These are phyloP conservation scores for Vigna radiata DNA, from an alignment of 306 rosid species.

Conservation along the genomic window DNA sequence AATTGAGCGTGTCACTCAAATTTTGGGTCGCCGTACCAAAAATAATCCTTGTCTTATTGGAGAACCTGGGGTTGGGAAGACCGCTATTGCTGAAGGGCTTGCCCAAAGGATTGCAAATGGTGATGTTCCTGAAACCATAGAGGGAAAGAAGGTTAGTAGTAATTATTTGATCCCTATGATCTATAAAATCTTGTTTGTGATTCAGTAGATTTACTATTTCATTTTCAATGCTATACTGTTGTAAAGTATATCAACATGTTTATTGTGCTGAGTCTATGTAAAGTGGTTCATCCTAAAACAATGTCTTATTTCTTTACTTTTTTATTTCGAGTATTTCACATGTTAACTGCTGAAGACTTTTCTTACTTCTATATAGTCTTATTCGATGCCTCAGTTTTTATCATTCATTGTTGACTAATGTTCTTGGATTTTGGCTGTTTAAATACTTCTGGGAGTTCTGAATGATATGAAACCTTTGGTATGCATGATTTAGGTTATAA, in stretches of 20 bases:
- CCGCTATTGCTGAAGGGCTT: conserved; percentile 97
- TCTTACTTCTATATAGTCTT: neutral
- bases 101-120: conserved; percentile 92
- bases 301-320: neutral
- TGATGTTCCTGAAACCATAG: conserved; percentile 97
- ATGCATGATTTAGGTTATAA: conserved; percentile 72
- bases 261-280: neutral
- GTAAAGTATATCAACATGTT: too few relatives aligned
- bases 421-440: conserved; percentile 16
- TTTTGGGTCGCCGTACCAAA: conserved; percentile 89
- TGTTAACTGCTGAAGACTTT: neutral
- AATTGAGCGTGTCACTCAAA: conserved; percentile 95
- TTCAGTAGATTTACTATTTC: too few relatives aligned
- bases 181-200: neutral
- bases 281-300: conserved; percentile 22
- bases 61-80: conserved; percentile 98
- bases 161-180: neutral
- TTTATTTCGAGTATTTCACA: neutral
- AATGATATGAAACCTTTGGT: conserved; percentile 35
- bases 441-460: neutral
- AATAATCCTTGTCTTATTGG: conserved; percentile 97
- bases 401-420: neutral
- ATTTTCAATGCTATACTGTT: too few relatives aligned
- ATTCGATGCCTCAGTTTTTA: neutral
- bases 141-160: conserved; percentile 84